Percentiles rank a stretch among this genome's conserved stretches.
Evolutionary conservation across 2,329 filamentous ascomycete genomes (phyloP).

Genomic region (Claviceps maximensis): DNA sequence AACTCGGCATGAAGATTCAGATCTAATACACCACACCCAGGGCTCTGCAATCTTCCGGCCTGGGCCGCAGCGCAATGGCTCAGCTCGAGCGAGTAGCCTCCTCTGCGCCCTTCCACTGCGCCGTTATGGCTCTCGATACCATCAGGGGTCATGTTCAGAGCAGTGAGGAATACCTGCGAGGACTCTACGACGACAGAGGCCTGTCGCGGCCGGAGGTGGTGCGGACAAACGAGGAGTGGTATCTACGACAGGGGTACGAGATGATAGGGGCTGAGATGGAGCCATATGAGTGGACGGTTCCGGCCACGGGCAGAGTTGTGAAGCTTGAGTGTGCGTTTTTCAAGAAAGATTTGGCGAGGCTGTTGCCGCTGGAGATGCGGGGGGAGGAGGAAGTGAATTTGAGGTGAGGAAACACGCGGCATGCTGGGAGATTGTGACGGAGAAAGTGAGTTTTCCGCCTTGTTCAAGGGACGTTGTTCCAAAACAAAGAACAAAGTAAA

Average conservation of each 20-base stretch:
- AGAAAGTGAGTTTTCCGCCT: too few relatives aligned
- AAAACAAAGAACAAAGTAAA: too few relatives aligned
- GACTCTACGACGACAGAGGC: conserved; percentile 16
- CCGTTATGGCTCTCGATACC: conserved; percentile 24
- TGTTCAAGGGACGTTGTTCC: too few relatives aligned
- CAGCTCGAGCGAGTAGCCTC: conserved; percentile 20
- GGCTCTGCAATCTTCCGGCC: conserved; percentile 22
- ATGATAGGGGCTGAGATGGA: conserved; percentile 7
- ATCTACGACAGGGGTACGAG: conserved; percentile 15
- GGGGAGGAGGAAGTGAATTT: not conserved
- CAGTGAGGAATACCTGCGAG: conserved; percentile 11
- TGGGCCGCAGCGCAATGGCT: conserved; percentile 23
- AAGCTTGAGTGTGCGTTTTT: not conserved
- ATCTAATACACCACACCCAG: conserved; percentile 4
- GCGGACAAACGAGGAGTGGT: conserved; percentile 19
- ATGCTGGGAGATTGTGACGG: too few relatives aligned
- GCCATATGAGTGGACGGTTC: conserved; percentile 6
- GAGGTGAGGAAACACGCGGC: not conserved
- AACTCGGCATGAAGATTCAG: too few relatives aligned
- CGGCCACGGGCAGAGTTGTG: not conserved
- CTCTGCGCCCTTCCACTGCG: conserved; percentile 19
- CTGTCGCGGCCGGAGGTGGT: conserved; percentile 15
- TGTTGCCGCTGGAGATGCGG: not conserved
- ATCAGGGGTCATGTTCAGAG: conserved; percentile 16
- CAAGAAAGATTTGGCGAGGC: not conserved